Conservation (phyloP, 1,284 basidiomycete species). For the Puccinia brachypodii region DNA sequence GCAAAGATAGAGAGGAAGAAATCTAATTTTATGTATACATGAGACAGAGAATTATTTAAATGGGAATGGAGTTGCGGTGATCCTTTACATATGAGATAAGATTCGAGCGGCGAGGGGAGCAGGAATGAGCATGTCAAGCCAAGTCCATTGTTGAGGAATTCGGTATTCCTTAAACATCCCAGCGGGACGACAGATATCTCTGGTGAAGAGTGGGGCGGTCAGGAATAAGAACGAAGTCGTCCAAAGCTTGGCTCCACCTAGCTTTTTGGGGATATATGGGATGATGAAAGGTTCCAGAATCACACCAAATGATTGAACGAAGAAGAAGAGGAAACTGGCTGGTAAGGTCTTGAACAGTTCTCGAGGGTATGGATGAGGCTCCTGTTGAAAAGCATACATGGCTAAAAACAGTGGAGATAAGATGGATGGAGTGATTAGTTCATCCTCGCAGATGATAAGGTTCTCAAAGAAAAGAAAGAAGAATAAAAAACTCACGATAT, state of each 20-base stretch:
- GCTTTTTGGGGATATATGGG: conserved; percentile 14
- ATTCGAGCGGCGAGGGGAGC: not conserved
- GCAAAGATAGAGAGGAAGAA: too few species aligned
- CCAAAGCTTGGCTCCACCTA: conserved; percentile 23
- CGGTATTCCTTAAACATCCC: not conserved
- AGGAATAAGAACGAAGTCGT: not conserved
- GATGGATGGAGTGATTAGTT: not conserved
- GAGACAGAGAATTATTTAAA: too few species aligned
- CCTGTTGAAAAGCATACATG: not conserved
- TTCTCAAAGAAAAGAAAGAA: not conserved
- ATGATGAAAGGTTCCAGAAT: conserved; percentile 32
- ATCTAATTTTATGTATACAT: too few species aligned
- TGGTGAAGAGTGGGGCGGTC: conserved; percentile 21
- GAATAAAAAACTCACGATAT: conserved; percentile 10
- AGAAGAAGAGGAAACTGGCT: conserved; percentile 27
- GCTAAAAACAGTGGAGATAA: too few species aligned
- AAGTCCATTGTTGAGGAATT: not conserved
- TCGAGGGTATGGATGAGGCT: conserved; percentile 15
- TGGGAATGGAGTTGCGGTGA: too few species aligned
- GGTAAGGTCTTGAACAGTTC: conserved; percentile 7
- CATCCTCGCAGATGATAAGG: not conserved
- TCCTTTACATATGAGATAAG: not conserved
- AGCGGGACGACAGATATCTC: not conserved
- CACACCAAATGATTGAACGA: conserved; percentile 28
- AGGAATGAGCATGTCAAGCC: not conserved